These are phyloP conservation scores for Hemisphaericaspora nanyangensis DNA, from an alignment of 805 yeast species.

Conservation along the genomic window DNA sequence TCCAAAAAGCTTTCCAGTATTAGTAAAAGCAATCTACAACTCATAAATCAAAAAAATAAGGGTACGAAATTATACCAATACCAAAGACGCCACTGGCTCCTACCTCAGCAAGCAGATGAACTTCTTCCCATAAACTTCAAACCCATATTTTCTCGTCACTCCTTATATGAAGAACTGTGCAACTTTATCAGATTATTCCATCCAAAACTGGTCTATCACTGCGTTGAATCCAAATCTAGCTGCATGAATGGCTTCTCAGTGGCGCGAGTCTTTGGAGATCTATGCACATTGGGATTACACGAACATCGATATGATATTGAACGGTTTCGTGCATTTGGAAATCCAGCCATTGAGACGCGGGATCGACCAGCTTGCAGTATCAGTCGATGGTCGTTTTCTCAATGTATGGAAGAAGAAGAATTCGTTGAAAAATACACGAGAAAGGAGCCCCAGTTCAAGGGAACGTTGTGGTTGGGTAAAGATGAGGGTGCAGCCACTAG, in stretches of 20 bases:
- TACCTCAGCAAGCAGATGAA: conserved; percentile 20
- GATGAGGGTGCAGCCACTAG: neutral
- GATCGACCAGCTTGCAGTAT: conserved; percentile 20
- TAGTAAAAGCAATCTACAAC: conserved; percentile 5
- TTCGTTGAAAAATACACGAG: conserved; percentile 12
- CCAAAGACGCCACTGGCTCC: conserved; percentile 25
- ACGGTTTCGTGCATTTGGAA: conserved; percentile 14
- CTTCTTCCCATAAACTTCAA: conserved; percentile 33
- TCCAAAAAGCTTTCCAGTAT: conserved; percentile 18
- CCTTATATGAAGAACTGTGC: conserved; percentile 40
- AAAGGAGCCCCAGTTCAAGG: conserved; percentile 4
- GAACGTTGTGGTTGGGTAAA: neutral
- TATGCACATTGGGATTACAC: conserved; percentile 16
- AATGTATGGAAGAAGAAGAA: conserved; percentile 26
- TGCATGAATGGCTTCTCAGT: conserved; percentile 41
- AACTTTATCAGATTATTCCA: conserved; percentile 30
- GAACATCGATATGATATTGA: conserved; percentile 13
- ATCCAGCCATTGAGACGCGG: conserved; percentile 12
- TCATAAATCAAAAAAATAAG: conserved; percentile 14
- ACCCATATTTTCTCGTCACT: conserved; percentile 44
- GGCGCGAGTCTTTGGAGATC: conserved; percentile 37
- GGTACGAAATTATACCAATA: conserved; percentile 21
- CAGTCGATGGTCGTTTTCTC: conserved; percentile 31
- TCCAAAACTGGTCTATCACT: conserved; percentile 43
- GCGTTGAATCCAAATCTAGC: conserved; percentile 25